Evolutionary conservation across 164 flowering plant genomes (phyloP).

Genomic region (Akebia trifoliata): DNA sequence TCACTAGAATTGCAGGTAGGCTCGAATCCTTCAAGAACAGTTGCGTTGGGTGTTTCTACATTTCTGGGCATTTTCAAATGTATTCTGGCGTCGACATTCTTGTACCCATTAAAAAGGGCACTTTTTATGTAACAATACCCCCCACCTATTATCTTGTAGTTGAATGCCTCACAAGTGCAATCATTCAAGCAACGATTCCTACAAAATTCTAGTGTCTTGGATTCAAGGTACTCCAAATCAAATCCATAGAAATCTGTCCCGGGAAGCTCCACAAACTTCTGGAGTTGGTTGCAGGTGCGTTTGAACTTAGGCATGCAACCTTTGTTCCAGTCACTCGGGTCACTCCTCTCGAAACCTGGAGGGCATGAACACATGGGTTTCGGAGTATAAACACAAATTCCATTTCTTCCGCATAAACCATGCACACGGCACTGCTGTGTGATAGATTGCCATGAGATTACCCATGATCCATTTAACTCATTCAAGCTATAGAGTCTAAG

Average conservation of each 20-base stretch:
- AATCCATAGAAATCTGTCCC: constrained; percentile 29
- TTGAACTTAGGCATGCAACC: constrained; percentile 34
- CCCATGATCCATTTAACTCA: not conserved
- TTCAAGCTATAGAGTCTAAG: constrained; percentile 12
- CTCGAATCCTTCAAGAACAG: no score
- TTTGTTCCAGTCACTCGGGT: constrained; percentile 16
- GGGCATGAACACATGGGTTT: constrained; percentile 10
- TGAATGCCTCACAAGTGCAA: constrained; percentile 20
- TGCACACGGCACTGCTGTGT: not conserved
- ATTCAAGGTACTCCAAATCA: not conserved
- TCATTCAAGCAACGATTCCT: constrained; percentile 14
- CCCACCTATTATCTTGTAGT: not conserved
- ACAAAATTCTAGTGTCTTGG: constrained; percentile 15
- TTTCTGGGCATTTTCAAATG: no score
- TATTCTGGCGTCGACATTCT: no score
- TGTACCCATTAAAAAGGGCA: constrained; percentile 24
- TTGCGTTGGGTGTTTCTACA: no score
- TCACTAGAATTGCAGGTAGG: no score
- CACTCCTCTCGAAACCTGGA: not conserved
- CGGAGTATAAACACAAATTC: not conserved
- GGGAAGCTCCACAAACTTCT: constrained; percentile 10
- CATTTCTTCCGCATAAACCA: constrained; percentile 7
- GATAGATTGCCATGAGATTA: constrained; percentile 9
- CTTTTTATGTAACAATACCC: constrained; percentile 18
- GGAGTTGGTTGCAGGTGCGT: not conserved